Evolutionary conservation across 202 grass and related monocot species (phyloP).

Genomic region (Schoenoplectus tabernaemontani): DNA sequence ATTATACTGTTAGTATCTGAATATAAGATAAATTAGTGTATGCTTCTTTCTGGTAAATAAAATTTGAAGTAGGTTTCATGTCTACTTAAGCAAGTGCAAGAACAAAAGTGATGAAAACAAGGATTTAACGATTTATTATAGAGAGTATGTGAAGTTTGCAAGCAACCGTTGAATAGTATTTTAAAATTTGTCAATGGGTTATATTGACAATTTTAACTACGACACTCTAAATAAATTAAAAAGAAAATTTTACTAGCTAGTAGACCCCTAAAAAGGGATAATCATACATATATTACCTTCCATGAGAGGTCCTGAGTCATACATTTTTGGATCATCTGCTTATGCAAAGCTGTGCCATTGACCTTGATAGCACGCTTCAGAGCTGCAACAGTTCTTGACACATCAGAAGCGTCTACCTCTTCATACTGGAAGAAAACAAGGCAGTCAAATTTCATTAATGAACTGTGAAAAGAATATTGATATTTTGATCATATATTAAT

Average conservation of each 20-base stretch:
- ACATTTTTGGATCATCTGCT: constrained; percentile 58
- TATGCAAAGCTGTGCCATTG: constrained; percentile 33
- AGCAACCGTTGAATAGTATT: too few species aligned
- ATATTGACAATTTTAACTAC: too few species aligned
- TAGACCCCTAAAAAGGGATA: background rate
- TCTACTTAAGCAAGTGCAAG: background rate
- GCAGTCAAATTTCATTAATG: background rate
- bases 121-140: too few species aligned
- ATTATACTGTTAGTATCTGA: background rate
- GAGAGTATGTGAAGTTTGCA: too few species aligned
- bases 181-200: too few species aligned
- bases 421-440: too few species aligned
- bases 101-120: too few species aligned
- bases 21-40: too few species aligned
- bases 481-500: background rate
- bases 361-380: constrained; percentile 45
- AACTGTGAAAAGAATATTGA: background rate
- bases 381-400: constrained; percentile 29
- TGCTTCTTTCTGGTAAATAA: too few species aligned
- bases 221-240: too few species aligned
- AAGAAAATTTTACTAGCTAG: too few species aligned
- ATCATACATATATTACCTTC: constrained; percentile 51
- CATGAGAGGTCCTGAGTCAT: constrained; percentile 77
- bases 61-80: background rate
- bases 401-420: constrained; percentile 39